A percentile compares a stretch with the other conserved stretches of the same genome.
Evolutionary conservation across 768 basidiomycete genomes (phyloP).

Genomic region (Boletus pseudopeckii): DNA sequence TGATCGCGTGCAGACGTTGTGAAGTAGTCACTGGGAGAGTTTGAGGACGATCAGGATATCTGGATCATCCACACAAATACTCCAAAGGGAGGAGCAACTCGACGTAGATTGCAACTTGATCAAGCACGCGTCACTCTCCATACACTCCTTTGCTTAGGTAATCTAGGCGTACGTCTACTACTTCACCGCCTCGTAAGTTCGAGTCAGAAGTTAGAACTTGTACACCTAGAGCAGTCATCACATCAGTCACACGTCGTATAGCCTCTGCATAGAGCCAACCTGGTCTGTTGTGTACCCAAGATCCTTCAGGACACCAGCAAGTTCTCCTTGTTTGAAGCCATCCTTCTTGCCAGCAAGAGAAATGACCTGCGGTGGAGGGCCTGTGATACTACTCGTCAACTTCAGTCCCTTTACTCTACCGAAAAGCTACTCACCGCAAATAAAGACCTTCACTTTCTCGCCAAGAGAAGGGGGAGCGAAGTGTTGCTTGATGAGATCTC

Average conservation of each 20-base stretch:
- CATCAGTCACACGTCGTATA: neutral
- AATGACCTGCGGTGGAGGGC: slow-evolving; percentile 87
- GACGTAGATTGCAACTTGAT: slow-evolving; percentile 21
- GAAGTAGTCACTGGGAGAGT: neutral
- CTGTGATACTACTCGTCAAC: slow-evolving; percentile 24
- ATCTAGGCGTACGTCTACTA: slow-evolving; percentile 16
- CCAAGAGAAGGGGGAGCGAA: slow-evolving; percentile 59
- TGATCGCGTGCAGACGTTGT: slow-evolving; percentile 4
- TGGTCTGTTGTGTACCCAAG: slow-evolving; percentile 83
- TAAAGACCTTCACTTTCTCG: slow-evolving; percentile 83
- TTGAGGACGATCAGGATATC: slow-evolving; percentile 17
- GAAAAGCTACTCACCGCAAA: slow-evolving; percentile 66
- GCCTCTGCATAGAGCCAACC: slow-evolving; percentile 39
- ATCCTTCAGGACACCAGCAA: slow-evolving; percentile 82
- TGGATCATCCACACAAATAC: slow-evolving; percentile 11
- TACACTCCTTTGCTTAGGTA: slow-evolving; percentile 25
- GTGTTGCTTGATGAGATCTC: slow-evolving; percentile 70
- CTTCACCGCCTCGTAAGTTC: neutral
- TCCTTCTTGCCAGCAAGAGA: slow-evolving; percentile 87
- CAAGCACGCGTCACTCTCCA: slow-evolving; percentile 26
- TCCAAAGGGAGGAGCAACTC: neutral
- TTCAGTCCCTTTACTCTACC: neutral
- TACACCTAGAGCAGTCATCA: slow-evolving; percentile 32
- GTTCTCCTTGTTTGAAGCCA: slow-evolving; percentile 79
- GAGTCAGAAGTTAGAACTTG: slow-evolving; percentile 33